Conservation (phyloP, 306 rosid species). For the Pyrus bretschneideri region DNA sequence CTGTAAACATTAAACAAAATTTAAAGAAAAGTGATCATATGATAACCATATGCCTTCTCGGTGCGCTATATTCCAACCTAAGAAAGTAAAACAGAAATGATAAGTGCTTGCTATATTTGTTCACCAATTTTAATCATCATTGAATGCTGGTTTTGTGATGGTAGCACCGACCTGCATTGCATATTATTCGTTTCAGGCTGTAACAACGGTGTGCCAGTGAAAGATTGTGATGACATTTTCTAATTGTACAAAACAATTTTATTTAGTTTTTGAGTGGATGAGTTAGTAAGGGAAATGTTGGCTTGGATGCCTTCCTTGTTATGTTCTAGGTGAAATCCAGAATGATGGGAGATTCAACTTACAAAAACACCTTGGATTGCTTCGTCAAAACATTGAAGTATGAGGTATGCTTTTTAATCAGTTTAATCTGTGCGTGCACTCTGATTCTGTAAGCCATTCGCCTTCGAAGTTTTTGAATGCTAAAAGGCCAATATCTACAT, state of each 20-base stretch:
- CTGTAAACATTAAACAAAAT: neutral
- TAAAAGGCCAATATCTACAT: neutral
- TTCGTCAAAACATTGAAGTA: constrained; percentile 70
- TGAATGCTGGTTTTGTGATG: constrained; percentile 6
- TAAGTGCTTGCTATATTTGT: neutral
- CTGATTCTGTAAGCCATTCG: neutral
- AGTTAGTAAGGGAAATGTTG: constrained; percentile 26
- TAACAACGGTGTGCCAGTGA: constrained; percentile 20
- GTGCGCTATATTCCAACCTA: neutral
- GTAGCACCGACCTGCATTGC: constrained; percentile 3
- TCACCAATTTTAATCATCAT: neutral
- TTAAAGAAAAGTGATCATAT: neutral
- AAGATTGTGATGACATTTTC: constrained; percentile 23
- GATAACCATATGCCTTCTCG: neutral
- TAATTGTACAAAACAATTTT: constrained; percentile 8
- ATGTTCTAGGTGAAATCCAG: constrained; percentile 83
- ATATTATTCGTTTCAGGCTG: constrained; percentile 10
- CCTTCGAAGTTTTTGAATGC: neutral
- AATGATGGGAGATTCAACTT: constrained; percentile 97
- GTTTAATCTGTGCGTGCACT: neutral
- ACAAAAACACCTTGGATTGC: constrained; percentile 85
- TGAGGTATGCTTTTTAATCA: constrained; percentile 56
- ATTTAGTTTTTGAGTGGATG: constrained; percentile 18
- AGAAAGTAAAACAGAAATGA: neutral
- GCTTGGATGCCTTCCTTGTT: constrained; percentile 23